phyloP scores from a whole-genome alignment of 2,329 filamentous ascomycete genomes.

The Aspergillus sp. region DNA sequence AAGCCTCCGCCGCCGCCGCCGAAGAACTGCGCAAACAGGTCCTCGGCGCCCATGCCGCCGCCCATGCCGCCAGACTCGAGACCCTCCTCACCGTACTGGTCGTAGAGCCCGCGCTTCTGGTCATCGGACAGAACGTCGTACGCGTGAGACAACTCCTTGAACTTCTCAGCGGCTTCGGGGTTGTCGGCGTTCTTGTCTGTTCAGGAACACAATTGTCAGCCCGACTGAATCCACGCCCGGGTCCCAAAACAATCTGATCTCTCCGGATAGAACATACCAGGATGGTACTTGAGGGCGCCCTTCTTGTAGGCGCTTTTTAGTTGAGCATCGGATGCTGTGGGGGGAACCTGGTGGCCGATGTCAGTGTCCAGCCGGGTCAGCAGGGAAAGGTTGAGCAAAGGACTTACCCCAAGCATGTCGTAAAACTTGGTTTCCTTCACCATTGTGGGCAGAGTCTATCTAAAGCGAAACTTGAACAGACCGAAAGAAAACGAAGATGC shows the following conservation, averaged over 20 bases:
- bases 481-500: conserved; percentile 8
- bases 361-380: not conserved
- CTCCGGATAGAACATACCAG: conserved; percentile 57
- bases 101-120: conserved; percentile 85
- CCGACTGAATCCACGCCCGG: not conserved
- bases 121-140: conserved; percentile 91
- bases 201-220: not conserved
- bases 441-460: conserved; percentile 30
- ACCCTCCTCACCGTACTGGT: conserved; percentile 95
- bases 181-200: conserved; percentile 94
- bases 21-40: conserved; percentile 96
- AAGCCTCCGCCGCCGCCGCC: conserved; percentile 65
- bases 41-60: conserved; percentile 87
- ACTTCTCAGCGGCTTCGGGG: conserved; percentile 88
- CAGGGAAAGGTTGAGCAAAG: not conserved
- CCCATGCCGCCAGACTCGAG: conserved; percentile 75
- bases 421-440: conserved; percentile 44
- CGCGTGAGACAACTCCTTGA: conserved; percentile 93
- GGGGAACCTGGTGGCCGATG: conserved; percentile 52
- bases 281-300: conserved; percentile 78
- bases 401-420: conserved; percentile 38
- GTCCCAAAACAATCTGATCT: conserved; percentile 3
- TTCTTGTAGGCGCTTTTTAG: conserved; percentile 95
- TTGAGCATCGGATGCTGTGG: conserved; percentile 71
- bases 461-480: conserved; percentile 2